Base-by-base conservation (phyloP, 371 early-diverging fungal species). In the Umbelopsis sp. region DNA sequence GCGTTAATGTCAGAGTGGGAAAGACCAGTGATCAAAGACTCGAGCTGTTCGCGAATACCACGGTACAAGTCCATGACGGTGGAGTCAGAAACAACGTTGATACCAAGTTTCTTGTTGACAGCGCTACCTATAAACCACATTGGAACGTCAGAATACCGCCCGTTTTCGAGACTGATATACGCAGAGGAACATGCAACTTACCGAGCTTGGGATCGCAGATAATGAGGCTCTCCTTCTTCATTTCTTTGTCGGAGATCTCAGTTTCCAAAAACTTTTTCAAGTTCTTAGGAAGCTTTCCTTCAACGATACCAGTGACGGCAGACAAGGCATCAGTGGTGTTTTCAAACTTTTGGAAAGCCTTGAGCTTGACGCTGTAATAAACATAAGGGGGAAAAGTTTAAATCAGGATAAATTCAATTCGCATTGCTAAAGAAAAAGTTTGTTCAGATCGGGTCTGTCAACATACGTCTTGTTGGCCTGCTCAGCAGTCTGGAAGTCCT, bases 171-270 rank as follows among this genome's bases (percentile, higher is more conserved):
- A 50, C 35, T 37, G n/a, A 16, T 18, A n/a, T 18, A 62, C 6
- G 46, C 41, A 50, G 29, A 24, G 18, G 46, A 38, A 22, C 22
- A 38, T 44, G 29, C 44, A 25, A 69, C 70, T 65, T 86, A 90
- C 96, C 98, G 66, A 98, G 93, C 90, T 98, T 98, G 68, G 93
- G 84, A 78, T 98, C 98, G 69, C 92, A 93, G 68, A 98, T 95
- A 62, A 91, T 88, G 68, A 98, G 89, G 70, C 88, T 88, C 80
- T 97, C 97, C 84, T 95, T 94, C 82, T 92, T 88, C 84, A 92
- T 91, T 72, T 89, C 91, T 87, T 91, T 91, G 72, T 91, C 93
- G 68, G 83, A 86, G 70, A 96, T 83, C 74, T 94, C 93, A 51
- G 80, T 79, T 65, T 87, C 87, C 86, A 98, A 84, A 79, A 99